Conservation (phyloP, 805 yeast genomes). For the Monosporozyma unispora region DNA sequence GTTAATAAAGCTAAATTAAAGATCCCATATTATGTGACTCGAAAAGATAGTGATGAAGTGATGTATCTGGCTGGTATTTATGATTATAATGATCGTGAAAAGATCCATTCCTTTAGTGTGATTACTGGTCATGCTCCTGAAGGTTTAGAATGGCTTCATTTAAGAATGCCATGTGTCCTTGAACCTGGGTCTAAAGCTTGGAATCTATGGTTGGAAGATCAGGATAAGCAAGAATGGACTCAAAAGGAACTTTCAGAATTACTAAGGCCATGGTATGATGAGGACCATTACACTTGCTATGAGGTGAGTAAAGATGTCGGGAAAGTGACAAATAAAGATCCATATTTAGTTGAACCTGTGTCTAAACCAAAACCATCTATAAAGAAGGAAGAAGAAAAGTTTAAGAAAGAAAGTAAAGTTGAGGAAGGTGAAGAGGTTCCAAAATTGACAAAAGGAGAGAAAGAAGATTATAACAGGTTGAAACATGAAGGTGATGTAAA, state of each 20-base stretch:
- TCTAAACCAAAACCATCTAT: not conserved
- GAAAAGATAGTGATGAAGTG: constrained; percentile 37
- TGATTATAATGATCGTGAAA: constrained; percentile 16
- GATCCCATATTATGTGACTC: constrained; percentile 56
- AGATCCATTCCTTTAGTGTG: constrained; percentile 49
- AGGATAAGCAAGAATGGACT: constrained; percentile 31
- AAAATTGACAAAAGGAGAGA: constrained; percentile 1
- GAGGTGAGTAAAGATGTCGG: constrained; percentile 60
- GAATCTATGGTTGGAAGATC: constrained; percentile 51
- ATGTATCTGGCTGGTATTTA: constrained; percentile 61
- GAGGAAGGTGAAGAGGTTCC: not conserved
- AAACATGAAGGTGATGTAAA: constrained; percentile 5
- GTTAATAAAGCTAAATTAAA: constrained; percentile 30
- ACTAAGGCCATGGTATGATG: constrained; percentile 33
- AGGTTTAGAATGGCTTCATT: constrained; percentile 59
- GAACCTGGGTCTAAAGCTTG: constrained; percentile 51
- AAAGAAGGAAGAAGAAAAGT: constrained; percentile 6
- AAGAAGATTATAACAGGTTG: not conserved
- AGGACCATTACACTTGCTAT: constrained; percentile 38
- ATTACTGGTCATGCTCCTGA: constrained; percentile 65
- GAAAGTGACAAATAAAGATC: constrained; percentile 40
- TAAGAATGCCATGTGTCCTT: constrained; percentile 68
- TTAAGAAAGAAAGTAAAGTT: not conserved
- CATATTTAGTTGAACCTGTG: constrained; percentile 26
- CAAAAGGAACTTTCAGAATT: constrained; percentile 32